These are phyloP conservation scores for Polyporus arcularius DNA, from an alignment of 768 basidiomycete species.

Conservation along the genomic window DNA sequence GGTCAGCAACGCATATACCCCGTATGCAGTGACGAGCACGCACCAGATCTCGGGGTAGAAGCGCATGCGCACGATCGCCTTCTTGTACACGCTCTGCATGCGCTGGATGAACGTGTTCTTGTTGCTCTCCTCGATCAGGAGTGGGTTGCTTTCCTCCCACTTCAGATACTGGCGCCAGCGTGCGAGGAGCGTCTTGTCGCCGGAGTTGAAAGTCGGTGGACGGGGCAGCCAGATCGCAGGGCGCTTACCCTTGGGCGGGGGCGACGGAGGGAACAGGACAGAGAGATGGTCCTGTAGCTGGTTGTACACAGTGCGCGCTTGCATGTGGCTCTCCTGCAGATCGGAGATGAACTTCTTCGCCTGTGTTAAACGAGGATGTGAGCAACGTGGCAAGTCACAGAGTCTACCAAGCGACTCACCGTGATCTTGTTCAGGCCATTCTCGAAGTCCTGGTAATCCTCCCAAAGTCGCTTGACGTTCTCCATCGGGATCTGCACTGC, in stretches of 20 bases:
- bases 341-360: slow-evolving; percentile 97
- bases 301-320: slow-evolving; percentile 85
- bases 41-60: slow-evolving; percentile 96
- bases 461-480: slow-evolving; percentile 92
- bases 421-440: slow-evolving; percentile 87
- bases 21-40: slow-evolving; percentile 20
- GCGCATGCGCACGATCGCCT: slow-evolving; percentile 89
- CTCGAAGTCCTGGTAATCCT: slow-evolving; percentile 92
- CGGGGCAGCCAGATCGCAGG: slow-evolving; percentile 62
- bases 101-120: slow-evolving; percentile 63
- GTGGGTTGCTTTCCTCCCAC: slow-evolving; percentile 94
- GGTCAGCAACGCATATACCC: background rate
- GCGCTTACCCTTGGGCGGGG: slow-evolving; percentile 42
- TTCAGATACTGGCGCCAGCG: slow-evolving; percentile 92
- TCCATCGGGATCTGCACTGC: slow-evolving; percentile 94
- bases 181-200: slow-evolving; percentile 75
- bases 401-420: slow-evolving; percentile 34
- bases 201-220: slow-evolving; percentile 68
- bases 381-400: background rate
- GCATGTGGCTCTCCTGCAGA: slow-evolving; percentile 92
- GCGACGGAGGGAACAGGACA: slow-evolving; percentile 55
- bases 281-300: slow-evolving; percentile 73
- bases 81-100: slow-evolving; percentile 81
- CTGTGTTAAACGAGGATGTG: slow-evolving; percentile 33
- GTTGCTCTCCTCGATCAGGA: slow-evolving; percentile 89